Conservation (phyloP, 257 asterid genomes). For the Anisodus acutangulus region DNA sequence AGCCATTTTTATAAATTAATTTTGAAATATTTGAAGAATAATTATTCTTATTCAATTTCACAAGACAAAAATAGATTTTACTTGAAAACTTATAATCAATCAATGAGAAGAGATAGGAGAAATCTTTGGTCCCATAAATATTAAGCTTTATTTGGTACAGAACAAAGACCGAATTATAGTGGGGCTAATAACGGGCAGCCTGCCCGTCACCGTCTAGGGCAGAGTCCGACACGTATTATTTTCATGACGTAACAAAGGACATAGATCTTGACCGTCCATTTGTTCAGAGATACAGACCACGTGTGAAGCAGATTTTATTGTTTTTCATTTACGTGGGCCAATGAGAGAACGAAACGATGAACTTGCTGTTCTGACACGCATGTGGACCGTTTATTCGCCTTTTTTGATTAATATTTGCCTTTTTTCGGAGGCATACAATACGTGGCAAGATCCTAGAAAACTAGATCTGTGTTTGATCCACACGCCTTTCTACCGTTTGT, state of each 20-base stretch:
- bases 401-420: conserved; percentile 40
- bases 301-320: background rate
- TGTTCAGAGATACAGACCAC: background rate
- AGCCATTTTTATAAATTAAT: conserved; percentile 51
- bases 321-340: conserved; percentile 58
- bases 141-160: conserved; percentile 34
- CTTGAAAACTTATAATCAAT: background rate
- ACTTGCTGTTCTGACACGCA: conserved; percentile 66
- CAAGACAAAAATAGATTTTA: background rate
- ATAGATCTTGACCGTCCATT: conserved; percentile 39
- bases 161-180: conserved; percentile 36
- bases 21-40: too few species aligned
- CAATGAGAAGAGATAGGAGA: conserved; percentile 30
- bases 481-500: conserved; percentile 38
- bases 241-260: conserved; percentile 60
- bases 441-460: conserved; percentile 69
- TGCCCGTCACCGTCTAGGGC: conserved; percentile 92
- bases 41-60: background rate
- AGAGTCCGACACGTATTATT: conserved; percentile 65
- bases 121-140: conserved; percentile 28
- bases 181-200: conserved; percentile 59
- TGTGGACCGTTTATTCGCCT: conserved; percentile 55
- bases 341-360: conserved; percentile 43
- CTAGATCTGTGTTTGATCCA: conserved; percentile 43
- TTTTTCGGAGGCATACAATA: conserved; percentile 48